phyloP scores from a whole-genome alignment of 345 rosid species.

The Linum lewisii region DNA sequence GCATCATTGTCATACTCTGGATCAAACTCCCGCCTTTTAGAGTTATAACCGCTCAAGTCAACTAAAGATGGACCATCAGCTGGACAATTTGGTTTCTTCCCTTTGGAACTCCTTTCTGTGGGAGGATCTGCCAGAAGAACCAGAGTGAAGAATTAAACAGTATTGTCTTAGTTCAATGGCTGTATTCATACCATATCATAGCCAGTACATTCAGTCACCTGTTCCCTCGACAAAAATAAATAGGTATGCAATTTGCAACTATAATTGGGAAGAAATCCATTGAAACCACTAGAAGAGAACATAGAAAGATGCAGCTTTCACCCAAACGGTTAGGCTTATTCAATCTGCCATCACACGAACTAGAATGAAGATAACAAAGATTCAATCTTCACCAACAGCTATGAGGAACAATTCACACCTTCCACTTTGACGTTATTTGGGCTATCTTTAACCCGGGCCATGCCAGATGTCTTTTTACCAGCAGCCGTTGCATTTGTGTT shows the following conservation, averaged over 20 bases:
- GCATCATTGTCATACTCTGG: conserved; percentile 95
- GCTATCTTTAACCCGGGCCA: conserved; percentile 37
- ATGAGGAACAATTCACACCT: conserved; percentile 15
- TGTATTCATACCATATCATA: not conserved
- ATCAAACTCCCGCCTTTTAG: conserved; percentile 82
- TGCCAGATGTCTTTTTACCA: conserved; percentile 29
- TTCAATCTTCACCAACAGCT: not conserved
- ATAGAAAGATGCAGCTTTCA: too few relatives aligned
- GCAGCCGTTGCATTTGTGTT: conserved; percentile 27
- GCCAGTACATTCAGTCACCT: not conserved
- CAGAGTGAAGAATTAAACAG: not conserved
- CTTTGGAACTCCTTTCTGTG: conserved; percentile 49
- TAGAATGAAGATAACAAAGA: too few relatives aligned
- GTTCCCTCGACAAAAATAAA: too few relatives aligned
- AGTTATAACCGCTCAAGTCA: conserved; percentile 69
- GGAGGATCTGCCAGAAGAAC: conserved; percentile 49
- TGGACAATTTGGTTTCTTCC: conserved; percentile 48
- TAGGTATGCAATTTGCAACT: too few relatives aligned
- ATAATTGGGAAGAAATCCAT: too few relatives aligned
- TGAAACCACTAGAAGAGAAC: too few relatives aligned
- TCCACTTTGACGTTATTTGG: conserved; percentile 27
- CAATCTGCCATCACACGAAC: too few relatives aligned
- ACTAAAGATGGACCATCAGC: conserved; percentile 61
- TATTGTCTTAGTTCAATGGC: not conserved
- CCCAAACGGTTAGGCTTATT: too few relatives aligned